These are phyloP conservation scores for Zygoascus meyerae DNA, from an alignment of 1,139 yeast genomes.

Conservation along the genomic window DNA sequence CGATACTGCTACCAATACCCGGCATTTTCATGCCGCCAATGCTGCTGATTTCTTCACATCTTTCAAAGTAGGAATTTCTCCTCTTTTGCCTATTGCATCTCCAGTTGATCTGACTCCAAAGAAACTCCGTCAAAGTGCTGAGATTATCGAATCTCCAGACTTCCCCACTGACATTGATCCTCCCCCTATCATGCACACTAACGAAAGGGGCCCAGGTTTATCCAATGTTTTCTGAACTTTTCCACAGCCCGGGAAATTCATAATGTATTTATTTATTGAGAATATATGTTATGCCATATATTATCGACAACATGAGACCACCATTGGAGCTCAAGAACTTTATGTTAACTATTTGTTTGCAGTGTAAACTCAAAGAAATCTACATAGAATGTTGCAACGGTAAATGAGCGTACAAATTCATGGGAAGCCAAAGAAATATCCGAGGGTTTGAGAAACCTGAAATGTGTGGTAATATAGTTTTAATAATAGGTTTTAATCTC, in stretches of 20 bases:
- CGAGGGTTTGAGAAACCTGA: too few relatives aligned
- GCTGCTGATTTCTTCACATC: slow-evolving; percentile 1
- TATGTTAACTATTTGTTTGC: too few relatives aligned
- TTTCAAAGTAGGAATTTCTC: slow-evolving; percentile 15
- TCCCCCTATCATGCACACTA: slow-evolving; percentile 1
- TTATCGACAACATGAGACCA: too few relatives aligned
- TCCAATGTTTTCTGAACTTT: neutral
- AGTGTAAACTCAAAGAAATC: too few relatives aligned
- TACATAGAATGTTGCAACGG: too few relatives aligned
- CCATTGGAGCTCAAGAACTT: too few relatives aligned
- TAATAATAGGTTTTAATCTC: too few relatives aligned
- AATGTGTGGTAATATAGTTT: too few relatives aligned
- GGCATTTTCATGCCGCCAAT: slow-evolving; percentile 1
- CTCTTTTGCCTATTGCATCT: slow-evolving; percentile 17
- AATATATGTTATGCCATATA: too few relatives aligned
- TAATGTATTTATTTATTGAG: slow-evolving; percentile 4
- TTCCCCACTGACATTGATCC: neutral
- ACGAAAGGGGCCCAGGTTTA: neutral
- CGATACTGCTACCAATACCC: neutral
- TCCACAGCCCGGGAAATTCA: neutral
- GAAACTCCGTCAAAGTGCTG: neutral
- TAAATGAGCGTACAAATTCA: too few relatives aligned
- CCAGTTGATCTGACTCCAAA: slow-evolving; percentile 11
- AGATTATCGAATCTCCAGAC: neutral
- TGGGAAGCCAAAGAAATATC: too few relatives aligned